Evolutionary conservation across 257 asterid species (phyloP), one percentile per base, ranked within the genome.

Genomic region (Solanum rostratum): DNA sequence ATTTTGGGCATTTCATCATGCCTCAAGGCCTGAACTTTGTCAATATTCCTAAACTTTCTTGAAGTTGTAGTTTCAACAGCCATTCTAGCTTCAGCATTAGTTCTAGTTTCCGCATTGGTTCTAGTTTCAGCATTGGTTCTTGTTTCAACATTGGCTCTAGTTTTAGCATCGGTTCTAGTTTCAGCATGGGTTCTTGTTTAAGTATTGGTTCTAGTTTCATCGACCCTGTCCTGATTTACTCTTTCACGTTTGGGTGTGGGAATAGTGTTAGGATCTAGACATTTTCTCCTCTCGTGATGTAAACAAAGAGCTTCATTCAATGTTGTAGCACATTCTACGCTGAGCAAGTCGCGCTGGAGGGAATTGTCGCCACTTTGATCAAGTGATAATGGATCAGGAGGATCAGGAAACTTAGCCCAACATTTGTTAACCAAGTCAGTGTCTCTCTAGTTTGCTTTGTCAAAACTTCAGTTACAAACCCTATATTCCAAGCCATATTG

Each of bases 401-500:
- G n/a, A n/a, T n/a, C n/a, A n/a, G 97, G 98, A 85, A 97, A 95
- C 87, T 86, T 92, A 19, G 90, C 92, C 98, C 99, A 90, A 83
- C 99, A 97, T 87, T 88, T 91, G 86, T 90, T 89, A 29, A 88
- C 95, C 79, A 95, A 88, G 60, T 94, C 98, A 20, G 86, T 80
- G 24, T 89, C 95, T 83, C 98, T 92, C 96, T 93, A 95, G 85
- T 93, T 92, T 41, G 99, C 98, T 92, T 97, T 97, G 82, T 97
- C 98, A 59, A 95, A 97, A 82, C 96, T 95, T 98, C 98, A 93
- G 80, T 91, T 86, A 41, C 97, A 95, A 45, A 97, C 95, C 84
- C 92, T 83, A 86, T 92, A 97, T 78, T 97, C 99, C 90, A 97
- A 81, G 54, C 98, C 98, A 14, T 97, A 95, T 87, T 97, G 99